Percentiles rank a stretch among this genome's conserved stretches.
Evolutionary conservation across 345 rosid species (phyloP).

Genomic region (Linum lewisii): DNA sequence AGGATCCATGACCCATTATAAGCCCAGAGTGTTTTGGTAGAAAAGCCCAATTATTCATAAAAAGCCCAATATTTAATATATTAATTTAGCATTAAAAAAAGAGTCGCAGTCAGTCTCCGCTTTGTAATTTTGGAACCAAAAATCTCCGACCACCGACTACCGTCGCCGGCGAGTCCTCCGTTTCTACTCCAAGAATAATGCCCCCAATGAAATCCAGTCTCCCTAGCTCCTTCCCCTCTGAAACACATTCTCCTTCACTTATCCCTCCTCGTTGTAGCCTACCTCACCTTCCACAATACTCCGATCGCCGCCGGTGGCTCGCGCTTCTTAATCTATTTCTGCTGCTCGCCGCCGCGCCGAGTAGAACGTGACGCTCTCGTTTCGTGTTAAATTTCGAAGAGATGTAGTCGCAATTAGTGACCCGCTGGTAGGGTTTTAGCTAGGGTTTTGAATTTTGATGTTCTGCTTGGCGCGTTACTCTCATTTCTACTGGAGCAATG

Average conservation of each 20-base stretch:
- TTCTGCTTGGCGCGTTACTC: slow-evolving; percentile 68
- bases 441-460: slow-evolving; percentile 63
- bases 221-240: slow-evolving; percentile 31
- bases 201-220: slow-evolving; percentile 2
- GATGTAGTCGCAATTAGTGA: slow-evolving; percentile 79
- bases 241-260: slow-evolving; percentile 40
- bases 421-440: slow-evolving; percentile 51
- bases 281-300: slow-evolving; percentile 29
- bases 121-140: neutral
- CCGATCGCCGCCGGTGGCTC: slow-evolving; percentile 5
- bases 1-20: too few species aligned
- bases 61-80: too few species aligned
- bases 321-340: neutral
- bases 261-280: slow-evolving; percentile 32
- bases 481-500: slow-evolving; percentile 78
- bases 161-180: neutral
- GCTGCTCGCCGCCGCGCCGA: slow-evolving; percentile 26
- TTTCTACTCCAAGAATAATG: slow-evolving; percentile 1
- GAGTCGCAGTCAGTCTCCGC: neutral
- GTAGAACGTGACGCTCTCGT: slow-evolving; percentile 69
- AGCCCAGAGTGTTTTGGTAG: too few species aligned
- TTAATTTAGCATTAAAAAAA: too few species aligned
- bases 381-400: slow-evolving; percentile 85
- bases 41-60: too few species aligned
- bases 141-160: neutral